These are phyloP conservation scores for Apophysomyces variabilis DNA, from an alignment of 371 early-diverging fungal species.

Conservation along the genomic window DNA sequence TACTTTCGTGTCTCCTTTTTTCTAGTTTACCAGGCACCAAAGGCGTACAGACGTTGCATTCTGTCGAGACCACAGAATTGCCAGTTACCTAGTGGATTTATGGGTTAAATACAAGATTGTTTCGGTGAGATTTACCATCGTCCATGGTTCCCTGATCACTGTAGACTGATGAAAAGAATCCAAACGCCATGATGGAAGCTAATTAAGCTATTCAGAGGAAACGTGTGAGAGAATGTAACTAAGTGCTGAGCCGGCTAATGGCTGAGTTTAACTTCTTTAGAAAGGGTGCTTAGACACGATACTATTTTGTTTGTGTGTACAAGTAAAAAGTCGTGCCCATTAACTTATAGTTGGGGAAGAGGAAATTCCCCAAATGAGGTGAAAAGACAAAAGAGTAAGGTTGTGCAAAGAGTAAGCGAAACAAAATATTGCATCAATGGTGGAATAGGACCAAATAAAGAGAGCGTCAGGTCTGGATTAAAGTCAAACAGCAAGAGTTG, in stretches of 20 bases:
- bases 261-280: neutral
- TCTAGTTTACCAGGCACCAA: conserved; percentile 70
- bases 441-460: too few relatives aligned
- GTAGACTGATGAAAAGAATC: conserved; percentile 47
- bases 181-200: conserved; percentile 40
- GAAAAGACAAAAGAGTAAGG: too few relatives aligned
- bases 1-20: neutral
- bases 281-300: too few relatives aligned
- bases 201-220: neutral
- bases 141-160: conserved; percentile 55
- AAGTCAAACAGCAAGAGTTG: too few relatives aligned
- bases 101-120: neutral
- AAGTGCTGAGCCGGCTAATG: neutral
- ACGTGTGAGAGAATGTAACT: neutral
- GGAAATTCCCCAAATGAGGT: too few relatives aligned
- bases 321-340: too few relatives aligned
- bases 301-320: too few relatives aligned
- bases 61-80: conserved; percentile 66
- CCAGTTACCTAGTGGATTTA: conserved; percentile 40
- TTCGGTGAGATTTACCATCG: conserved; percentile 36
- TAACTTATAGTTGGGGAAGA: too few relatives aligned
- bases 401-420: too few relatives aligned
- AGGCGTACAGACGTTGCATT: conserved; percentile 89
- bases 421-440: too few relatives aligned
- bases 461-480: too few relatives aligned